Evolutionary conservation across 345 rosid species (phyloP), one percentile per base, ranked within the genome.

Genomic region (Pistacia integerrima): DNA sequence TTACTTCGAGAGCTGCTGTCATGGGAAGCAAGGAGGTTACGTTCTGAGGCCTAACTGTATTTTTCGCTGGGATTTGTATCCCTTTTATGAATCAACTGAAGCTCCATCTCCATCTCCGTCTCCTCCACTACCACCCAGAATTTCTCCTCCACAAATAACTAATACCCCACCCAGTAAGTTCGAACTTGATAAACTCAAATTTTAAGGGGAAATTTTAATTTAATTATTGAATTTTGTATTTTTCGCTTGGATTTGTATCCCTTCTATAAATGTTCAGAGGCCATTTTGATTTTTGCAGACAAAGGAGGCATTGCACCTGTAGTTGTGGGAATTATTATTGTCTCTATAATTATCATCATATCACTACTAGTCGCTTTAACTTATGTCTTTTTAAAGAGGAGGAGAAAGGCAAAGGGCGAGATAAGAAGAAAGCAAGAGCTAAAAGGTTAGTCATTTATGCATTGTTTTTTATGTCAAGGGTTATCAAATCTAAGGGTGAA

Each of bases 61-160:
- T 64, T 77, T 87, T 65, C 69, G 88, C 65, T 88, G 87, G 86
- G 92, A 88, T 76, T 18, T 85, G 75, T 81, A 82, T 74, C 70
- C 77, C 5, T 90, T 88, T 78, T 84, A 74, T 74, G 41, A 17
- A 46, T 68, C 74, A 28, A 70, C 70, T 8, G 70, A 74, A 13
- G 61, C 78, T 9, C 41, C 59, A 22, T 18, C 69, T 1, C 44
- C 44, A 0, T 41, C 44, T 41, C 60, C 75, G 38, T 41, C 77
- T 20, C 57, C 85, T 3, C 77, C 83, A 0, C 66, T 84, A 72
- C 84, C 79, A 16, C 46, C 46, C 48, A 13, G 22, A 13, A 6
- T 1, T 71, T 1, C 70, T n/a, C 46, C 69, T 58, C 52, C 78
- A 0, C 22, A 30, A 62, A 70, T 57, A 20, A 76, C 69, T 25